Percentiles rank a stretch among this genome's conserved stretches.
Evolutionary conservation across 2,329 filamentous ascomycete genomes (phyloP).

Genomic region (Lithohypha guttulata): DNA sequence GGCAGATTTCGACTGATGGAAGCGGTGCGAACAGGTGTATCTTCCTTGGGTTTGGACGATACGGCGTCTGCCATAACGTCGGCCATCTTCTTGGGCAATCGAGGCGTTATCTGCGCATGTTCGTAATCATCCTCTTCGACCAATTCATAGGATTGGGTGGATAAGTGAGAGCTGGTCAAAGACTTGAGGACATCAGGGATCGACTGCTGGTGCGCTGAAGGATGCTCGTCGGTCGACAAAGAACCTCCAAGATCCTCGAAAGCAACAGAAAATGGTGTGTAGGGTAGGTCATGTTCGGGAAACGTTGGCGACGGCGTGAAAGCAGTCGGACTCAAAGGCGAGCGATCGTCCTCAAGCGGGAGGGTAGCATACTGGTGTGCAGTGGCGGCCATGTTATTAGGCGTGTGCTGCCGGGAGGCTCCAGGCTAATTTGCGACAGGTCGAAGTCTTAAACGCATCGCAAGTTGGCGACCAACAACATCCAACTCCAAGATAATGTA

Average conservation of each 20-base stretch:
- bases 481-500: too few species aligned
- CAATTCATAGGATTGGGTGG: constrained; percentile 33
- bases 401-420: background rate
- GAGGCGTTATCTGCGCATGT: constrained; percentile 20
- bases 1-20: constrained; percentile 32
- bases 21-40: constrained; percentile 25
- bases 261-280: constrained; percentile 4
- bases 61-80: constrained; percentile 3
- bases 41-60: constrained; percentile 11
- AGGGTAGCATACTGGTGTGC: background rate
- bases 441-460: too few species aligned
- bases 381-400: background rate
- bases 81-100: constrained; percentile 2
- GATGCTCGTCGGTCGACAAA: background rate
- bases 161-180: constrained; percentile 12
- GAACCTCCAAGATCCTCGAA: constrained; percentile 4
- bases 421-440: background rate
- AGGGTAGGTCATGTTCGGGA: background rate
- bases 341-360: background rate
- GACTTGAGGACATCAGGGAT: constrained; percentile 6
- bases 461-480: too few species aligned
- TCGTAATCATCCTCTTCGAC: constrained; percentile 38
- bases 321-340: background rate
- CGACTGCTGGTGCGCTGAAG: background rate
- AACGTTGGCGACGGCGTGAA: constrained; percentile 4